These are phyloP conservation scores for Tremellales sp. DNA, from an alignment of 1,284 basidiomycete genomes.

Conservation along the genomic window DNA sequence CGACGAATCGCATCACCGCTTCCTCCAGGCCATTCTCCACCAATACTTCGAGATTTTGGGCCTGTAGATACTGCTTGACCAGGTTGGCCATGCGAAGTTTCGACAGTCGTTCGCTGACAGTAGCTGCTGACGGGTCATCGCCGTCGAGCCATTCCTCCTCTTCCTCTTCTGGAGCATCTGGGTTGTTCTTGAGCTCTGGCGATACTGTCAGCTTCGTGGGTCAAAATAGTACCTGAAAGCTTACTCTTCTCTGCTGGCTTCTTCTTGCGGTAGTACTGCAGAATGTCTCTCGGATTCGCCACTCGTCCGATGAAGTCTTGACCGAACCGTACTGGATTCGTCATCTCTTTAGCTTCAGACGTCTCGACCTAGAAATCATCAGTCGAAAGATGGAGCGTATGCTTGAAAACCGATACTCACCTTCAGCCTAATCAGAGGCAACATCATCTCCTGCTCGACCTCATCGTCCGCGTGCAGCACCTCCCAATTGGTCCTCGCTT, in stretches of 20 bases:
- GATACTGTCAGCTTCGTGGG: constrained; percentile 4
- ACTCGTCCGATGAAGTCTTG: constrained; percentile 88
- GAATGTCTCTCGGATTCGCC: constrained; percentile 89
- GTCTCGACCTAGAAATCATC: constrained; percentile 68
- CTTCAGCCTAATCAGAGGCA: constrained; percentile 85
- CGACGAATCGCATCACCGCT: constrained; percentile 87
- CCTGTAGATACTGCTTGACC: constrained; percentile 80
- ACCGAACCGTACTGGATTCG: constrained; percentile 93
- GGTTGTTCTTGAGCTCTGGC: constrained; percentile 40
- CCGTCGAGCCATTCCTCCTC: constrained; percentile 62
- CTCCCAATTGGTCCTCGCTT: constrained; percentile 73
- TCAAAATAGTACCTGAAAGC: too few species aligned
- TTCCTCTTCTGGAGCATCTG: constrained; percentile 51
- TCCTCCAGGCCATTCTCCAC: constrained; percentile 82
- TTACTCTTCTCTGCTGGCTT: constrained; percentile 52
- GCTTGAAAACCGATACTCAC: constrained; percentile 50
- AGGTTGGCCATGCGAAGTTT: constrained; percentile 55
- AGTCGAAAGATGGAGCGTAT: not conserved
- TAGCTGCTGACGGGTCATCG: constrained; percentile 58
- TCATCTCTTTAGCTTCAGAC: constrained; percentile 79
- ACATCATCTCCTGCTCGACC: constrained; percentile 58
- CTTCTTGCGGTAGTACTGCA: constrained; percentile 83
- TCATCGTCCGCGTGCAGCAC: constrained; percentile 61
- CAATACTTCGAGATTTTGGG: constrained; percentile 82
- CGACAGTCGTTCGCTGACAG: constrained; percentile 36